Percentiles rank a stretch among this genome's conserved stretches.
Evolutionary conservation across 306 rosid genomes (phyloP).

Genomic region (Cucumis cinereus): DNA sequence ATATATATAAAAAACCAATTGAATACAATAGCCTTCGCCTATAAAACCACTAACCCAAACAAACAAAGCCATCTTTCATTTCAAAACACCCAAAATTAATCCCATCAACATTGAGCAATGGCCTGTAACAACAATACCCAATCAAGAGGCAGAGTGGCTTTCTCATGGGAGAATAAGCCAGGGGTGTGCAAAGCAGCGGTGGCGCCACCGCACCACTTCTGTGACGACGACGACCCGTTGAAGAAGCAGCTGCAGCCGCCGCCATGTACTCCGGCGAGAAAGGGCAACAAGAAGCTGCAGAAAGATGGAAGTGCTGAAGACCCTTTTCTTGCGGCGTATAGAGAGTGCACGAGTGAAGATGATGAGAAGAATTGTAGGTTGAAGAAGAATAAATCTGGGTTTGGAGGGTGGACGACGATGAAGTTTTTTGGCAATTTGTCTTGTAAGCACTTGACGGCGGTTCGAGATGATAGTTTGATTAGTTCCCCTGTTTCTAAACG

Average conservation of each 20-base stretch:
- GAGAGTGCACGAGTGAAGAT: slow-evolving; percentile 44
- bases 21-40: neutral
- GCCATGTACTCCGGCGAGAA: slow-evolving; percentile 31
- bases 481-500: slow-evolving; percentile 23
- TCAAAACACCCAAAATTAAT: neutral
- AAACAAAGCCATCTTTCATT: neutral
- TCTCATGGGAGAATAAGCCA: slow-evolving; percentile 76
- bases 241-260: slow-evolving; percentile 46
- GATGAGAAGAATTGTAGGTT: slow-evolving; percentile 6
- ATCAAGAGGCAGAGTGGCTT: slow-evolving; percentile 30
- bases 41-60: neutral
- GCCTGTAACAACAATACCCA: slow-evolving; percentile 1
- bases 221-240: slow-evolving; percentile 11
- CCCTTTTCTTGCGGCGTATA: slow-evolving; percentile 60
- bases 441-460: slow-evolving; percentile 30
- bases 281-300: slow-evolving; percentile 34
- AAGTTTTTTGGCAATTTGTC: slow-evolving; percentile 21
- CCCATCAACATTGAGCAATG: slow-evolving; percentile 9
- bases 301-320: slow-evolving; percentile 23
- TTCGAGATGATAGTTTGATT: slow-evolving; percentile 34
- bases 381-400: neutral
- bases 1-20: neutral
- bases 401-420: slow-evolving; percentile 15
- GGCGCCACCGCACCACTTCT: neutral
- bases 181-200: slow-evolving; percentile 31